Base-by-base conservation (phyloP, 345 rosid species). In the Litchi chinensis region DNA sequence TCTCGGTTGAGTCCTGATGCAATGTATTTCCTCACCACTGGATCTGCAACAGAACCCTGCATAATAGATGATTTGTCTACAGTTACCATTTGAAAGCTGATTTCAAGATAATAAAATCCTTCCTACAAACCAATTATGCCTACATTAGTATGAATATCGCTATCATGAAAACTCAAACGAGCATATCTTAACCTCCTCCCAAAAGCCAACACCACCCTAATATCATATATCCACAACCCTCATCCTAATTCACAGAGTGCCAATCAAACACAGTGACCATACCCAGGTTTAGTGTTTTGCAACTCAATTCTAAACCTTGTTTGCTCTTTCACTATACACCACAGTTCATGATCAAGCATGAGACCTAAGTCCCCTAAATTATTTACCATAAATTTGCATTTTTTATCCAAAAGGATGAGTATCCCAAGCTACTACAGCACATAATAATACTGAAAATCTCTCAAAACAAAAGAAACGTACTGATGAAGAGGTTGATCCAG, bases 1-100 rank as follows among this genome's bases (percentile, higher is more conserved):
- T 91, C 97, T 73, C 88, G 89, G 82, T 75, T 87, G 15, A 90
- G 91, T 48, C 96, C 95, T 8, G 86, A 82, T 18, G 95, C 86
- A 79, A 88, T 75, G 76, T 94, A 94, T 76, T 87, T 93, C 87
- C 85, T 89, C 76, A 88, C 91, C 24, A 91, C 77, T 24, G 92
- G 93, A 83, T 92, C 95, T 65, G 80, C 82, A 70, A 48, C 79
- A 37, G 88, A 74, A 76, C 89, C 93, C 93, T 93, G 93, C 88
- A 81, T 28, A 37, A 80, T 28, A 37, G 44, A 59, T 15, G 43
- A 43, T 50, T 48, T 6, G 28, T 71, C 67, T 10, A 59, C 43
- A 54, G 18, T 64, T 32, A 68, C 48, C 24, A 75, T 21, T 12
- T 54, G 15, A 65, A 26, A 64, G 48, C 19, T 28, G 22, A 41